Base-by-base conservation (phyloP, 441 rosid species). In the Pelargonium fulgidum region DNA sequence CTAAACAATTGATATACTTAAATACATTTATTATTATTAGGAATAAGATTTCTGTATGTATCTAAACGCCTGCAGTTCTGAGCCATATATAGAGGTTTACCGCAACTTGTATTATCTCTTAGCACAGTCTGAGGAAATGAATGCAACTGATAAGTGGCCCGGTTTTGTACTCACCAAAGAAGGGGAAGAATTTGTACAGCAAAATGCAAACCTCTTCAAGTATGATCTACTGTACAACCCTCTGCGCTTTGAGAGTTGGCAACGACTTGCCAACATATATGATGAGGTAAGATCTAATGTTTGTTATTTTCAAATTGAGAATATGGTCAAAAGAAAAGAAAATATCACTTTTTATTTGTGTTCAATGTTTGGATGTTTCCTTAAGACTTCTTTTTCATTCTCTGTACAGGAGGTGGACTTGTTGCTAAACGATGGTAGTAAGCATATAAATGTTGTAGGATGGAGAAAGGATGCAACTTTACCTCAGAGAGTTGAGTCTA, bases 131-230 rank as follows among this genome's bases (percentile, higher is more conserved):
- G 99, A 92, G 83, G 99, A 95, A 82, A 88, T 87, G 87, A 92
- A 81, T 79, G 94, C 99, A 77, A 90, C 93, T 78, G 99, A 95
- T 81, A 95, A 92, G 76, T 90, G 97, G 98, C 96, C 99, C 9
- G 98, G 99, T 70, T 92, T 92, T 83, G 99, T 95, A 66, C 97
- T 95, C 73, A 90, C 98, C 42, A 89, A 85, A 82, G 98, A 95
- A 84, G 99, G 99, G 75, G 99, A 86, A 81, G 99, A 95, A 64
- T 95, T 95, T 87, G 92, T 92, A 58, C 95, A 95, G 85, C 99
- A 92, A 76, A 90, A 82, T 79, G 81, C 99, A 67, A 89, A 83
- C 79, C 87, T 92, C 73, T 90, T 87, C 76, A 92, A 90, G 83
- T 95, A 85, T 78, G 99, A 95, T 81, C 86, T 95, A 62, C 80